Evolutionary conservation across 257 asterid genomes (phyloP), one percentile per base, ranked within the genome.

Genomic region (Plantago major): DNA sequence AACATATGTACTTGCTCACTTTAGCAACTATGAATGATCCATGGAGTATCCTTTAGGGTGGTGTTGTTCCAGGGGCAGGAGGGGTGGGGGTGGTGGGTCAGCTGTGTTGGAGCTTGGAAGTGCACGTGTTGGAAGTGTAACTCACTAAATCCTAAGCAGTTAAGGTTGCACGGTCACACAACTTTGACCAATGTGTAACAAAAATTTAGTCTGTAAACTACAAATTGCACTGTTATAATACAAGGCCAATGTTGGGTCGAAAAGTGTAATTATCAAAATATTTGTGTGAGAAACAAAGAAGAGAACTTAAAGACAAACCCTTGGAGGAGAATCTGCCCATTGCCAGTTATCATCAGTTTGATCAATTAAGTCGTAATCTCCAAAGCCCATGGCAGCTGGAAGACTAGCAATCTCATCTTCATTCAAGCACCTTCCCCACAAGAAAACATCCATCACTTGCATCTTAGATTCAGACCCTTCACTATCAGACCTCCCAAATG

Each of bases 401-500:
- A 93, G 94, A 69, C 79, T 64, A 66, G 95, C 84, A 46, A 93
- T 87, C 74, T 93, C 99, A 67, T 93, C 99, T 76, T 93, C 97
- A 71, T 67, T 87, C 73, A 93, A 82, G 85, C 95, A 87, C 77
- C 95, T 85, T 78, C 94, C 95, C 99, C 99, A 93, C 53, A 93
- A 85, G 80, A 93, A 85, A 71, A 82, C 85, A 78, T 93, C 99
- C 99, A 93, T 93, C 67, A 93, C 76, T 65, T 83, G 96, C 97
- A 93, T 88, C 81, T 93, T 93, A 52, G 97, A 82, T 72, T 93
- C 99, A 57, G 84, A 74, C 66, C 90, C 96, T 79, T 89, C 99
- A 47, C 99, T 93, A 69, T 93, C 99, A 12, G 99, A 89, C 80
- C 99, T 87, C 79, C 97, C 99, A 61, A 89, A 93, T 46, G 99